Evolutionary conservation across 139 green algal genomes (phyloP), one percentile per base, ranked within the genome.

Genomic region (Micractinium conductrix): DNA sequence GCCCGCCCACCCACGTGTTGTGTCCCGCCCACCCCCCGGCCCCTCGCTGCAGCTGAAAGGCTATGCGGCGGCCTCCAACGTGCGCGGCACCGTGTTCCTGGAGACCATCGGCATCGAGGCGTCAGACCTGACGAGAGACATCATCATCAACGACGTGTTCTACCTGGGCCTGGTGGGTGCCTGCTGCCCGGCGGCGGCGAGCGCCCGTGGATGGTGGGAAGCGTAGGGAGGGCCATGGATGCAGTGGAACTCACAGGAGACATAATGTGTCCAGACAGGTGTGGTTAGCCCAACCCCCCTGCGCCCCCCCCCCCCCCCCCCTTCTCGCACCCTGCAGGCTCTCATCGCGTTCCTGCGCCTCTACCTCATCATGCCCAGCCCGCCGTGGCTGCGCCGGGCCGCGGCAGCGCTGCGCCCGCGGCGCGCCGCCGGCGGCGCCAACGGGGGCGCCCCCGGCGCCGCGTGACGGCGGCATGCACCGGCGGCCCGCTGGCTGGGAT

Each of bases 61-160:
- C 28, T 87, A 86, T 33, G 62, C 82, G 16, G 74, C 83, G 14
- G 85, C 84, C 58, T 73, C 48, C 26, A 79, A 84, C 48, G 74
- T 88, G 78, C 45, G 73, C 70, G 86, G 82, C 93, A 86, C 48
- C 69, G 86, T 60, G 90, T 93, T 94, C 67, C 74, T 94, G 65
- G 38, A 89, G 14, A 89, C 85, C 62, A 88, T 91, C 2, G 86
- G 87, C 70, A 81, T 93, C 35, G 26, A 87, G 37, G 50, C 82
- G 0, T 24, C 7, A 37, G 55, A 86, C 33, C 55, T 92, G 16
- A 60, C 87, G 22, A 44, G 19, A 6, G 79, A 91, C 70, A 81
- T 93, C 40, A 74, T 84, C n/a, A 58, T 93, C 21, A 79, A 91
- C 30, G 88, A 89, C 38, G 85, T 65, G 40, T 84, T 89, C 24